phyloP scores from a whole-genome alignment of 441 rosid species.

The Bruguiera hainesii region DNA sequence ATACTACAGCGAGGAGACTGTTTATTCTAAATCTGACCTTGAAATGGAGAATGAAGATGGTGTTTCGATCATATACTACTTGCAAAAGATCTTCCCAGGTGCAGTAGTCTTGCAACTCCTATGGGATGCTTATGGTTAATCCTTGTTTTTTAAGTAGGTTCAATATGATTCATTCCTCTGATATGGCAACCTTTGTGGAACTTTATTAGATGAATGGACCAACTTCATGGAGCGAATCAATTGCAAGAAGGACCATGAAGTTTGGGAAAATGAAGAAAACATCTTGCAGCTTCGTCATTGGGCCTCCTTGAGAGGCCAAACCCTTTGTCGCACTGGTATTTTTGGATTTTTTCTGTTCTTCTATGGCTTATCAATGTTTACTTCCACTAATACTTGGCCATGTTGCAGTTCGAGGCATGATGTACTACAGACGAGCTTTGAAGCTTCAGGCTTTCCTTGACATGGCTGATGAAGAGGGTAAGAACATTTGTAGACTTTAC shows the following conservation, averaged over 20 bases:
- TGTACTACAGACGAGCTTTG: slow-evolving; percentile 95
- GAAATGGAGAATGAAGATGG: slow-evolving; percentile 99
- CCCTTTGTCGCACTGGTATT: slow-evolving; percentile 89
- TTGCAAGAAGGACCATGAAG: slow-evolving; percentile 64
- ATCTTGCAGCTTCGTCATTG: slow-evolving; percentile 96
- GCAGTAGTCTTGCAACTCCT: slow-evolving; percentile 19
- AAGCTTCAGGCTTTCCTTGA: slow-evolving; percentile 99
- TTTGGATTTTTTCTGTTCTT: slow-evolving; percentile 21
- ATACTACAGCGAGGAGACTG: slow-evolving; percentile 95
- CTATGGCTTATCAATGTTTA: neutral
- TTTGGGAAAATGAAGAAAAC: slow-evolving; percentile 86
- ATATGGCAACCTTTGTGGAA: neutral
- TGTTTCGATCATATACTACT: slow-evolving; percentile 82
- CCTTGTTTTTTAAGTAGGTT: slow-evolving; percentile 12
- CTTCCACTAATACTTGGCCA: neutral
- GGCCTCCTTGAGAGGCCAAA: slow-evolving; percentile 98
- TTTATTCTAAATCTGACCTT: slow-evolving; percentile 86
- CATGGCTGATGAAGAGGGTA: slow-evolving; percentile 90
- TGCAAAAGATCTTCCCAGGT: slow-evolving; percentile 98
- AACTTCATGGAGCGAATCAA: slow-evolving; percentile 88
- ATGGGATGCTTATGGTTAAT: neutral
- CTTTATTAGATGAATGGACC: slow-evolving; percentile 85
- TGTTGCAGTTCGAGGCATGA: slow-evolving; percentile 94
- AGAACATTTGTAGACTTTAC: slow-evolving; percentile 9
- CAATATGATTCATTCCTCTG: slow-evolving; percentile 16